These are phyloP conservation scores for Candida glaebosa DNA, from an alignment of 805 yeast species.

Conservation along the genomic window DNA sequence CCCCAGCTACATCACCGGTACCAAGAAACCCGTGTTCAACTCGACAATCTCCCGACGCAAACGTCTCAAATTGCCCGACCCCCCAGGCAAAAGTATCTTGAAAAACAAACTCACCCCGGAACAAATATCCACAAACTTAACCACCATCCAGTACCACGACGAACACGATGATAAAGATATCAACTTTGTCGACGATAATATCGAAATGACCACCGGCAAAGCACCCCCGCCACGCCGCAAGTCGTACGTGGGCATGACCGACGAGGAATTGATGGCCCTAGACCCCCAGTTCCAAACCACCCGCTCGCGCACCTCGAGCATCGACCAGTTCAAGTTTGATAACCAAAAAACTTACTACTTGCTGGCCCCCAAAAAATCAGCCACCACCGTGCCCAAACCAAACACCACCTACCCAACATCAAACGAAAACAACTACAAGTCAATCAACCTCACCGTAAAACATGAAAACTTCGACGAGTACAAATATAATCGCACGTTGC, in stretches of 20 bases:
- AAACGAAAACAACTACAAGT: conserved; percentile 36
- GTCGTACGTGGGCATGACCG: conserved; percentile 49
- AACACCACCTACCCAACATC: conserved; percentile 23
- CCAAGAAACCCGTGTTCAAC: conserved; percentile 10
- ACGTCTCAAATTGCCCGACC: conserved; percentile 17
- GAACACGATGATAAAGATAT: conserved; percentile 7
- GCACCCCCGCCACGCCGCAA: conserved; percentile 30
- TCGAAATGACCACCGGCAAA: conserved; percentile 5
- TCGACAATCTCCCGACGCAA: conserved; percentile 15
- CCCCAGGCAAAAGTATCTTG: conserved; percentile 38
- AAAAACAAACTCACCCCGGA: conserved; percentile 32
- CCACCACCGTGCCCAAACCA: conserved; percentile 6
- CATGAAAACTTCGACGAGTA: conserved; percentile 33
- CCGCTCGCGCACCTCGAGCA: conserved; percentile 33
- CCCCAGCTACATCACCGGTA: conserved; percentile 20
- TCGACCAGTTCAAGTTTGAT: conserved; percentile 45
- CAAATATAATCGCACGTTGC: conserved; percentile 26
- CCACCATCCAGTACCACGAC: conserved; percentile 18
- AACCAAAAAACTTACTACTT: conserved; percentile 29
- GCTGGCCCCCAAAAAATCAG: conserved; percentile 12
- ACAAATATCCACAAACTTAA: conserved; percentile 18
- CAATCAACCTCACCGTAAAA: conserved; percentile 41
- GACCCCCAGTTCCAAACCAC: conserved; percentile 48
- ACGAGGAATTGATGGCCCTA: conserved; percentile 51
- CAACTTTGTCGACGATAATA: conserved; percentile 3